Base-by-base conservation (phyloP, 108 stramenopile species). In the Cylindrotheca fusiformis region DNA sequence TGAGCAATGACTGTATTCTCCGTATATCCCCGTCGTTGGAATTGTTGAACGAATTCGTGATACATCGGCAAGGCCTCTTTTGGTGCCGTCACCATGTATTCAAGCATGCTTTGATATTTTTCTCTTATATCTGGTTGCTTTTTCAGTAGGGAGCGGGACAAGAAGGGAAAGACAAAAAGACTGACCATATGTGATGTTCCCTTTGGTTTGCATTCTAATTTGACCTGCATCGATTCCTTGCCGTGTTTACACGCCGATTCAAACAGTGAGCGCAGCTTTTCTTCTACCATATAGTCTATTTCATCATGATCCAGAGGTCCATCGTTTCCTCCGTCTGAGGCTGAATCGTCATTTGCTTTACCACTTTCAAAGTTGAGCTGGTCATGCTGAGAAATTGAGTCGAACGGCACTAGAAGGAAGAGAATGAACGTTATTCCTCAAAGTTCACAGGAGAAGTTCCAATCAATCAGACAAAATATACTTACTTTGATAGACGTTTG, bases 111-210 rank as follows among this genome's bases (percentile, higher is more conserved):
- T 32, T 32, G 49, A 52, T 63, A 63, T 23, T 33, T 47, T 10
- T 52, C 63, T 24, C 52, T 63, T 5, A 52, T 25, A 24, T n/a
- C 63, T 0, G 63, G 63, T 10, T 12, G 28, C 18, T 32, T 17
- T 41, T 63, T 63, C 31, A 63, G 24, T 14, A 21, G 22, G 3
- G 20, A 14, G 21, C 70, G 63, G 0, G 70, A 71, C 29, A 71
- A 54, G 32, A 71, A 71, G 30, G 70, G 70, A 51, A 71, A 71
- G 30, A 58, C 70, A 63, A 71, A 71, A 4, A 71, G 51, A 52
- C 45, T 52, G 10, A 59, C 25, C 8, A 59, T 50, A 8, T 48
- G 26, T 23, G 48, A 2, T 12, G 17, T 17, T n/a, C n/a, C n/a
- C 5, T 50, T 63, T 14, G 70, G 70, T 52, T 31, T 18, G 3